A percentile compares a stretch with the other conserved stretches of the same genome.
phyloP scores from a whole-genome alignment of 1,284 basidiomycete species.

The Porodaedalea pini region DNA sequence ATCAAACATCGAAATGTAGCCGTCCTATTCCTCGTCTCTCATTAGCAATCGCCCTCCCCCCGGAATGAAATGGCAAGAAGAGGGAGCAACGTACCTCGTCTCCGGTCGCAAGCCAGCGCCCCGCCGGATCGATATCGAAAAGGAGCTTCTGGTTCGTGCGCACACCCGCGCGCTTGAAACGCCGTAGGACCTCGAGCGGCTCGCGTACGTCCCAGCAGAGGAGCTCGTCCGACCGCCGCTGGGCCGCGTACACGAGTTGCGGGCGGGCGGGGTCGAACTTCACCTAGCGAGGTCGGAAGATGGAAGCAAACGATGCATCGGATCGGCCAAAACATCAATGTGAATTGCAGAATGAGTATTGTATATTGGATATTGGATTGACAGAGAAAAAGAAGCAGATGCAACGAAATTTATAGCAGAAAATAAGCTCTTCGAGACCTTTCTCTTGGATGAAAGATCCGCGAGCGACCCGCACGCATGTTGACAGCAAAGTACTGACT shows the following conservation, averaged over 20 bases:
- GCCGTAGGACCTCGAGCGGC: conserved; percentile 43
- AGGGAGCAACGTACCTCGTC: conserved; percentile 50
- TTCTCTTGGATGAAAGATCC: no score
- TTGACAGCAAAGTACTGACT: no score
- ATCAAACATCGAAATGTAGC: conserved; percentile 28
- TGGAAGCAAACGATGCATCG: background rate
- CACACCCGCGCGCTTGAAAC: conserved; percentile 33
- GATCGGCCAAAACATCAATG: background rate
- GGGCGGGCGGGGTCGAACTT: conserved; percentile 74
- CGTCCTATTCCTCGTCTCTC: conserved; percentile 23
- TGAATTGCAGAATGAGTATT: background rate
- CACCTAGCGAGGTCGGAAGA: conserved; percentile 46
- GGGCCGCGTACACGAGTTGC: conserved; percentile 74
- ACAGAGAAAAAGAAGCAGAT: background rate
- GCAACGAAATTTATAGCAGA: background rate
- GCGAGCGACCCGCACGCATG: no score
- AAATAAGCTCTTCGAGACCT: no score
- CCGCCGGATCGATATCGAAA: conserved; percentile 77
- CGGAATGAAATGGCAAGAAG: background rate
- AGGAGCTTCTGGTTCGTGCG: conserved; percentile 72
- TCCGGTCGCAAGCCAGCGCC: conserved; percentile 66
- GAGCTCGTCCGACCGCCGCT: conserved; percentile 61
- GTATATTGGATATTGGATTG: background rate
- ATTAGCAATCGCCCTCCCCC: background rate
- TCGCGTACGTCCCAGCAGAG: conserved; percentile 79